Conservation (phyloP, 306 rosid species). For the Arachis hypogaea region DNA sequence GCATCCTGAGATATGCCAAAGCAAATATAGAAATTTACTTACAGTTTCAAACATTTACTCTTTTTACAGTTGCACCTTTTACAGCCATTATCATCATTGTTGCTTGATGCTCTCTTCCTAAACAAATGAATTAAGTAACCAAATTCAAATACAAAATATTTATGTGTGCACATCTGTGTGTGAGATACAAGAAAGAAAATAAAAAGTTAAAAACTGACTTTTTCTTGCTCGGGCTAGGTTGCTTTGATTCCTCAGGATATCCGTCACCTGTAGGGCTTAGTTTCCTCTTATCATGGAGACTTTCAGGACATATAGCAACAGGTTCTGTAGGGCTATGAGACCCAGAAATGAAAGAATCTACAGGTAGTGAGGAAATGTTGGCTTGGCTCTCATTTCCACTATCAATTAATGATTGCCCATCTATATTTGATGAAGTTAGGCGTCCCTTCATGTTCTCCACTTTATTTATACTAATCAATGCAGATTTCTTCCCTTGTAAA, state of each 20-base stretch:
- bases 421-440: conserved; percentile 30
- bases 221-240: conserved; percentile 52
- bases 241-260: conserved; percentile 43
- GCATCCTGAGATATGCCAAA: conserved; percentile 4
- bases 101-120: conserved; percentile 54
- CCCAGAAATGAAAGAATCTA: conserved; percentile 41
- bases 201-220: conserved; percentile 46
- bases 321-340: conserved; percentile 36
- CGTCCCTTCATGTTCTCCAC: conserved; percentile 37
- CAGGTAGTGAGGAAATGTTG: conserved; percentile 33
- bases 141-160: background rate
- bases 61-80: conserved; percentile 74
- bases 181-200: conserved; percentile 7
- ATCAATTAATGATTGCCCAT: conserved; percentile 38
- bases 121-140: conserved; percentile 29
- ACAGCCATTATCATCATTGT: conserved; percentile 45
- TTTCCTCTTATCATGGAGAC: conserved; percentile 42
- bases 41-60: conserved; percentile 82
- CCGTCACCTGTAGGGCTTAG: conserved; percentile 31
- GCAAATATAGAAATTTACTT: conserved; percentile 40
- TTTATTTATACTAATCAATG: conserved; percentile 37
- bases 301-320: conserved; percentile 13
- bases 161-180: background rate
- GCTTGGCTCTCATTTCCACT: conserved; percentile 41
- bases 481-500: conserved; percentile 42